Base-by-base conservation (phyloP, 2,329 filamentous ascomycete genomes). In the Didymella arachidicola region DNA sequence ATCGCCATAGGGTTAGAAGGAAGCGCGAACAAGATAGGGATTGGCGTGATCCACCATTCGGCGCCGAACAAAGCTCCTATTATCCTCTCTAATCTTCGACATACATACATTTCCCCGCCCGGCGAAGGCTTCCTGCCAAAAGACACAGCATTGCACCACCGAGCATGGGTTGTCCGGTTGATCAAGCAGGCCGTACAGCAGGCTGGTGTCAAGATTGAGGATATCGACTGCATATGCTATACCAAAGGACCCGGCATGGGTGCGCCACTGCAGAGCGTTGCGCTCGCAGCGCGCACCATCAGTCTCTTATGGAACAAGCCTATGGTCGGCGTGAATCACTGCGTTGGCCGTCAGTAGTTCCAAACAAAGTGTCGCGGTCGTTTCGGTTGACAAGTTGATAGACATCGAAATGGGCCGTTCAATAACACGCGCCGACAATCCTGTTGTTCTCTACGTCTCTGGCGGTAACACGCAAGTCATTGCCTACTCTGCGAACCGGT, bases 401-500 rank as follows among this genome's bases (percentile, higher is more conserved):
- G 83, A 99, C 79, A 98, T 99, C 71, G 95, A 99, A 81, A 99
- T 99, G 95, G 95, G 95, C 30, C 86, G 95, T 49, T 86, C 90
- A 59, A 97, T 99, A 74, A 98, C 95, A 4, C 91, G 92, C 59
- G 93, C 95, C 16, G 81, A 86, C 25, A 94, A 99, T 79, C 95
- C 95, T 0, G 93, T 98, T 34, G 95, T 99, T 46, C 83, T 99
- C 38, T 99, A 99, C 78, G 95, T 98, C 39, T 92, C 88, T 22
- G 95, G 95, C 61, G 95, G 95, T 58, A 99, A 99, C 81, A 97
- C 94, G 14, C 94, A 99, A 80, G 94, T 98, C 26, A 98, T 98
- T 66, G 95, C 95, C 45, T 99, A 98, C 80, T 93, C 92, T 34
- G 91, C 94, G 64, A 91, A 93, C 75, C 86, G 94, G 57, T 99